Conservation (phyloP, 805 yeast species). For the Dipodascus geniculatus region DNA sequence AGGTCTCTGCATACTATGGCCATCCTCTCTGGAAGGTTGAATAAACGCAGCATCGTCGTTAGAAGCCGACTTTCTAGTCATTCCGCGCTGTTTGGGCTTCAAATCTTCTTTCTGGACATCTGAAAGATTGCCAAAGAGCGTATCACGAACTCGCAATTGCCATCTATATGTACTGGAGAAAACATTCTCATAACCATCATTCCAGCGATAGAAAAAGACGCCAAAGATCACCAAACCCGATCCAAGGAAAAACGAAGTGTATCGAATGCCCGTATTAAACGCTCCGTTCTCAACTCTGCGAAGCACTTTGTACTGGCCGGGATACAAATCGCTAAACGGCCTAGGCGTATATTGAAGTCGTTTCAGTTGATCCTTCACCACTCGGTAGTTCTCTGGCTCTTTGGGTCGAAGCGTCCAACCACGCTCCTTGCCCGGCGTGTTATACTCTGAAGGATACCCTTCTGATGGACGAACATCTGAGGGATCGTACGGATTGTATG, state of each 20-base stretch:
- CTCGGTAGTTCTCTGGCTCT: slow-evolving; percentile 54
- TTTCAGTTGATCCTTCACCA: slow-evolving; percentile 63
- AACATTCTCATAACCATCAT: slow-evolving; percentile 69
- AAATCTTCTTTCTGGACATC: slow-evolving; percentile 57
- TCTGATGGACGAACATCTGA: slow-evolving; percentile 64
- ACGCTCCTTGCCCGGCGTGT: slow-evolving; percentile 51
- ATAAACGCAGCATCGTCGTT: slow-evolving; percentile 25
- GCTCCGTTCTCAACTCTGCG: slow-evolving; percentile 43
- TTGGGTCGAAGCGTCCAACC: slow-evolving; percentile 46
- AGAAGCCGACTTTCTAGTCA: slow-evolving; percentile 15
- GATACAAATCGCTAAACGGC: slow-evolving; percentile 61
- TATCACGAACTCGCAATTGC: slow-evolving; percentile 45
- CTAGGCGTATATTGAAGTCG: slow-evolving; percentile 65
- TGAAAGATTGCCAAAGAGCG: slow-evolving; percentile 39
- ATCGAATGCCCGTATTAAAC: slow-evolving; percentile 49
- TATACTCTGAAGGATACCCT: slow-evolving; percentile 78
- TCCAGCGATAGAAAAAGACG: slow-evolving; percentile 72
- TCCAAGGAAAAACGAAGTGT: slow-evolving; percentile 41
- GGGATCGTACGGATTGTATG: slow-evolving; percentile 79
- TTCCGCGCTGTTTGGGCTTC: slow-evolving; percentile 27
- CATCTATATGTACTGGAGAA: slow-evolving; percentile 56
- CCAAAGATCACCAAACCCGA: slow-evolving; percentile 42
- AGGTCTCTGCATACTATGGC: slow-evolving; percentile 50
- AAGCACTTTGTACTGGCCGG: slow-evolving; percentile 68
- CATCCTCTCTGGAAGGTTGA: slow-evolving; percentile 26